phyloP scores from a whole-genome alignment of 2,329 filamentous ascomycete genomes.

The Colletotrichum ledebouriae region DNA sequence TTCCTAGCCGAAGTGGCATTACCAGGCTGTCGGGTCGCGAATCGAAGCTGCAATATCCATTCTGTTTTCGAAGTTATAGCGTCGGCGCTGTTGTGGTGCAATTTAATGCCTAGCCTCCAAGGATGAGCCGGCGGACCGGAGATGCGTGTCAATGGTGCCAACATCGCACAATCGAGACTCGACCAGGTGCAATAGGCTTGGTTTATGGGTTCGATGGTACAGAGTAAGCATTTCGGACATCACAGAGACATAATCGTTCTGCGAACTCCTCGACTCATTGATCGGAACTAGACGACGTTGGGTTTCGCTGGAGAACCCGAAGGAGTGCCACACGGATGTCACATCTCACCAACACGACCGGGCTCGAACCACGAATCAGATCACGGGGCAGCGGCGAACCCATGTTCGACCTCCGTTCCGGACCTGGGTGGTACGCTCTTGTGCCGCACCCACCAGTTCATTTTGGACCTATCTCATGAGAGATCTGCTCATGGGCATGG shows the following conservation, averaged over 20 bases:
- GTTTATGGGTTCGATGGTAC: background rate
- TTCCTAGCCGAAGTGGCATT: background rate
- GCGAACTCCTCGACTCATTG: background rate
- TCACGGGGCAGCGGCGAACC: background rate
- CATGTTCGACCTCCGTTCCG: constrained; percentile 20
- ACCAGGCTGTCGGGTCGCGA: background rate
- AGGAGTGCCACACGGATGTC: constrained; percentile 14
- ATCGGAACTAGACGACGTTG: background rate
- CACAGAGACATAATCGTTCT: background rate
- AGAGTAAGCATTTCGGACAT: no score
- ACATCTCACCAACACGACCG: constrained; percentile 3
- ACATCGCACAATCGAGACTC: background rate
- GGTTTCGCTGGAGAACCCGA: background rate
- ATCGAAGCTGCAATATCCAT: no score
- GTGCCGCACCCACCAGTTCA: constrained; percentile 31
- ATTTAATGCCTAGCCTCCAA: background rate
- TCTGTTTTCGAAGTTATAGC: background rate
- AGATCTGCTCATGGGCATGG: constrained; percentile 16
- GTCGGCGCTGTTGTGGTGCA: background rate
- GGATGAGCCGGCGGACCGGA: constrained; percentile 38
- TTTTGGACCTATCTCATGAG: constrained; percentile 23
- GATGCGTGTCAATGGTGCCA: constrained; percentile 6
- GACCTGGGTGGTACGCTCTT: constrained; percentile 20
- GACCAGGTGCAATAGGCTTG: background rate
- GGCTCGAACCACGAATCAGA: constrained; percentile 30